These are phyloP conservation scores for Skeletonema potamos DNA, from an alignment of 108 stramenopile species.

Conservation along the genomic window DNA sequence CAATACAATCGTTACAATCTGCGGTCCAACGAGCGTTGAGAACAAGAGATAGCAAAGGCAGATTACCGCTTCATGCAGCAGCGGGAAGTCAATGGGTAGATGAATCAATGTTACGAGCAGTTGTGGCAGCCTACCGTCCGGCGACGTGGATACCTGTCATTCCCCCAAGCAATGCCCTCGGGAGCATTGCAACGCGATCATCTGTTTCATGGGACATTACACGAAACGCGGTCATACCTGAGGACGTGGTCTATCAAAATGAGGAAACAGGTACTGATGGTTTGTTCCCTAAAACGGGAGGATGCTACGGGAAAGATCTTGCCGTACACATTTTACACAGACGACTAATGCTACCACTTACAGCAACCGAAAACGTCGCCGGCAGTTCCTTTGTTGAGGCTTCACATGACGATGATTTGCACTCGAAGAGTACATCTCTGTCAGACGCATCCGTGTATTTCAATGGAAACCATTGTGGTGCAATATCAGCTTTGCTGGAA, in stretches of 20 bases:
- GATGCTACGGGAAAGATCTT: constrained; percentile 15
- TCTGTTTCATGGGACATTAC: constrained; percentile 12
- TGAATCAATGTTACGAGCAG: constrained; percentile 16
- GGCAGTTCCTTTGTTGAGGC: background rate
- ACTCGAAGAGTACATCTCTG: background rate
- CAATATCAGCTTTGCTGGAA: constrained; percentile 24
- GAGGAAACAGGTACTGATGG: constrained; percentile 5
- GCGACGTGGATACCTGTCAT: constrained; percentile 25
- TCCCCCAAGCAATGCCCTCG: background rate
- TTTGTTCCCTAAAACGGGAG: constrained; percentile 15
- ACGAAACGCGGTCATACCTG: background rate
- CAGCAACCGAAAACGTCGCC: background rate
- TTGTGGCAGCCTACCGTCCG: constrained; percentile 18
- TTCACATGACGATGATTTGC: background rate
- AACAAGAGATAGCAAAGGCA: constrained; percentile 17
- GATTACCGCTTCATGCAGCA: constrained; percentile 40
- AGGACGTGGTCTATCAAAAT: background rate
- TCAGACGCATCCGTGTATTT: constrained; percentile 4
- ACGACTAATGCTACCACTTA: background rate
- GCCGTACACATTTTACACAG: constrained; percentile 17
- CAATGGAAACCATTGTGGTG: constrained; percentile 12
- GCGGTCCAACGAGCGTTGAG: constrained; percentile 15
- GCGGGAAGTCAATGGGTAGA: constrained; percentile 17
- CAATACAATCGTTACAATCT: background rate
- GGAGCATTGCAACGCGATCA: constrained; percentile 1